Evolutionary conservation across 2,329 filamentous ascomycete genomes (phyloP).

Genomic region (Aspergillus felis): DNA sequence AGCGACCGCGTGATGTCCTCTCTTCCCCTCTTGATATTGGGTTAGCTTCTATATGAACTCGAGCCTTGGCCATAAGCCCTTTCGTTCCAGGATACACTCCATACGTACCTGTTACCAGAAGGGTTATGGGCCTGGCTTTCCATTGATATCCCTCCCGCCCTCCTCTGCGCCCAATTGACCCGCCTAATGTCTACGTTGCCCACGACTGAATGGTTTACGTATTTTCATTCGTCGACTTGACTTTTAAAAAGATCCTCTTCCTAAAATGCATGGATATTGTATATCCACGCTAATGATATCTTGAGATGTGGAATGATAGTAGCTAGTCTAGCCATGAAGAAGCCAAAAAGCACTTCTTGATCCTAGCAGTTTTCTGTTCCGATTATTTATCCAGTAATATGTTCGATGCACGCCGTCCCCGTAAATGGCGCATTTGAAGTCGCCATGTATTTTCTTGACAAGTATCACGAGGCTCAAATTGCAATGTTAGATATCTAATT

Average conservation of each 20-base stretch:
- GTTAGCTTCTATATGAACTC: conserved; percentile 9
- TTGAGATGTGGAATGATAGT: conserved; percentile 16
- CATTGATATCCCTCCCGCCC: neutral
- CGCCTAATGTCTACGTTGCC: conserved; percentile 12
- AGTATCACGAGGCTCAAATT: neutral
- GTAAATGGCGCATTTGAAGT: neutral
- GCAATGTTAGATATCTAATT: neutral
- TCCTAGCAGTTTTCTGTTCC: neutral
- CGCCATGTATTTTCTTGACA: neutral
- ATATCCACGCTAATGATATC: conserved; percentile 16
- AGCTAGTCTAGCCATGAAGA: conserved; percentile 9
- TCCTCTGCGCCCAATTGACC: neutral
- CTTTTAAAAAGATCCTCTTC: conserved; percentile 10
- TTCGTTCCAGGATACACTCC: neutral
- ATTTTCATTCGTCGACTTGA: conserved; percentile 11
- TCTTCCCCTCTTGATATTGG: conserved; percentile 4
- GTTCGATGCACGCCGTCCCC: neutral
- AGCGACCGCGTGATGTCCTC: conserved; percentile 15
- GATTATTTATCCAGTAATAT: neutral
- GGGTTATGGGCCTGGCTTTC: neutral
- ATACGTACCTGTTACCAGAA: neutral
- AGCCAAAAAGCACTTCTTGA: neutral
- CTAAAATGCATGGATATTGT: neutral
- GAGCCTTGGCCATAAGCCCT: neutral
- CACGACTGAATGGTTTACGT: conserved; percentile 18